phyloP scores from a whole-genome alignment of 1,284 basidiomycete genomes.

The Mycocalia duriaeana region DNA sequence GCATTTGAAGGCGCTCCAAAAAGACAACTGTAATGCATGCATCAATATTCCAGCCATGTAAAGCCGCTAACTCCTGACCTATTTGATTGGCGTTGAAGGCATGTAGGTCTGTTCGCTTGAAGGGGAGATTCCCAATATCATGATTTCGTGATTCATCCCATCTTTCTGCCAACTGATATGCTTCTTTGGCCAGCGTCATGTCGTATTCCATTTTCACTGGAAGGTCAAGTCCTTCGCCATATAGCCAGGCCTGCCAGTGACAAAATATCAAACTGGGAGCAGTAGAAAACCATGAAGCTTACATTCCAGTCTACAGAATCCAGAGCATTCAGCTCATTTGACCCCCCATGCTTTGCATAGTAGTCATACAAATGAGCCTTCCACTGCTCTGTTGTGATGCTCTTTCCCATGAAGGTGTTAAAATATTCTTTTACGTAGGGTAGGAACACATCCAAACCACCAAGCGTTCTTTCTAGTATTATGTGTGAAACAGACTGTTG shows the following conservation, averaged over 20 bases:
- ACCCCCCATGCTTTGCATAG: slow-evolving; percentile 58
- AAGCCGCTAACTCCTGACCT: slow-evolving; percentile 38
- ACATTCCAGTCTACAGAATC: slow-evolving; percentile 80
- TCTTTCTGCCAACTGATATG: slow-evolving; percentile 66
- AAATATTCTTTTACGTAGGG: slow-evolving; percentile 84
- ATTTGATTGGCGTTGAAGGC: slow-evolving; percentile 66
- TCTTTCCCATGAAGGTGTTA: slow-evolving; percentile 71
- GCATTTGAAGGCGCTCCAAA: slow-evolving; percentile 63
- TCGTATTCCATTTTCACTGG: slow-evolving; percentile 86
- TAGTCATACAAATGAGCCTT: slow-evolving; percentile 81
- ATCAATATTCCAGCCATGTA: too few relatives aligned
- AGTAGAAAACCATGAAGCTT: slow-evolving; percentile 16
- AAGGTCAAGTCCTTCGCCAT: slow-evolving; percentile 76
- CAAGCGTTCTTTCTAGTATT: slow-evolving; percentile 67
- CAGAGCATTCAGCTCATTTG: slow-evolving; percentile 65
- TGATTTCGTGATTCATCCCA: slow-evolving; percentile 71
- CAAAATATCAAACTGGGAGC: slow-evolving; percentile 2
- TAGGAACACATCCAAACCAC: slow-evolving; percentile 82
- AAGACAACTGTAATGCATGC: slow-evolving; percentile 54
- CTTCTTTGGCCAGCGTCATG: slow-evolving; percentile 67
- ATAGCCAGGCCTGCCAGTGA: slow-evolving; percentile 73
- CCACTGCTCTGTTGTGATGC: slow-evolving; percentile 89
- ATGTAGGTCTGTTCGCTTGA: slow-evolving; percentile 50
- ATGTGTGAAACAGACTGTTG: neutral
- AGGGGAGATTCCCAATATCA: slow-evolving; percentile 41